Base-by-base conservation (phyloP, 768 basidiomycete species). In the Rubroboletus pulcherrimus region DNA sequence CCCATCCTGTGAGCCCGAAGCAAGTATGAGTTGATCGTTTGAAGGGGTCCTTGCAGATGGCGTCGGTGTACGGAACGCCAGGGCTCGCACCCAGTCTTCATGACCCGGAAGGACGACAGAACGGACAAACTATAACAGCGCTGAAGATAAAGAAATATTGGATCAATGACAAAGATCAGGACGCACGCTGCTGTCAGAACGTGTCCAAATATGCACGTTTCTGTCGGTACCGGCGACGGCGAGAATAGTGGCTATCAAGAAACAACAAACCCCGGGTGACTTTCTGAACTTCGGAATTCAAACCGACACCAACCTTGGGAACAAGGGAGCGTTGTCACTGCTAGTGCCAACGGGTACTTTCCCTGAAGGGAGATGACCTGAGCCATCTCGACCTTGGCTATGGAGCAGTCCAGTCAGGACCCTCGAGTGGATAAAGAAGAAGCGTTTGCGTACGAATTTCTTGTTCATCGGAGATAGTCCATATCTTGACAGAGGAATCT, bases 1-100 rank as follows among this genome's bases (percentile, higher is more conserved):
- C 8, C 86, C 84, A 68, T 99, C 97, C 73, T 98, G 97, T 9
- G 94, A 95, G 1, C 93, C 97, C 24, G 94, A 95, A 1, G 97
- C 95, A 37, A 99, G 77, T 0, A 89, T 68, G 8, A 98, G 76
- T 31, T 78, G 73, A n/a, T 78, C 74, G 34, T 51, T 34, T 17
- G 44, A 29, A 45, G 42, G 31, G 3, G 24, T 6, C 7, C 26
- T 60, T 2, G 70, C 65, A 4, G 68, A 57, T 5, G 63, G 58
- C 17, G 53, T 44, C 11, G 77, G 71, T 1, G 63, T 41, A 43
- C 76, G 76, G 69, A 98, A 93, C 2, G 86, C 80, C 37, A 98
- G 81, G 56, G 84, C 78, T 51, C 89, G 85, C 51, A 98, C 80
- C 97, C 97, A 99, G 65, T 99, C 96, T 77, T 97, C 91, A 65